These are phyloP conservation scores for Fusarium concolor DNA, from an alignment of 2,329 filamentous ascomycete species.

Conservation along the genomic window DNA sequence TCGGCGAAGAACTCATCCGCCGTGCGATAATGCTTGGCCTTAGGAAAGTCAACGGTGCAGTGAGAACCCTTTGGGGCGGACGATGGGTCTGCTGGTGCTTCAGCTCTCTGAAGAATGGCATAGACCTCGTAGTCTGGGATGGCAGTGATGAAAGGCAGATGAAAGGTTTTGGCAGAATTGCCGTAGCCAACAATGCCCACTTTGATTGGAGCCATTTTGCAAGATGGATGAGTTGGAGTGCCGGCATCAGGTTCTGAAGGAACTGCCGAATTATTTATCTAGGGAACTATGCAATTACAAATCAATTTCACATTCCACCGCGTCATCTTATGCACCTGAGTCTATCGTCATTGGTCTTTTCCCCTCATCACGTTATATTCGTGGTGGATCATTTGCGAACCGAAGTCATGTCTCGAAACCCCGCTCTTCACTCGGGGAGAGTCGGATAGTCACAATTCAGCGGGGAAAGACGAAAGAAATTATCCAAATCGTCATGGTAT, in stretches of 20 bases:
- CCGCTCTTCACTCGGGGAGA: too few relatives aligned
- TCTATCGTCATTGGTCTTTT: too few relatives aligned
- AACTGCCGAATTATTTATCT: too few relatives aligned
- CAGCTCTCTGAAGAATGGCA: slow-evolving; percentile 61
- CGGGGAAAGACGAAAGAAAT: too few relatives aligned
- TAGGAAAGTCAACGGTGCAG: slow-evolving; percentile 61
- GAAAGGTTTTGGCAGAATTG: slow-evolving; percentile 60
- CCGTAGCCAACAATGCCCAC: slow-evolving; percentile 64
- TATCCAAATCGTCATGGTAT: too few relatives aligned
- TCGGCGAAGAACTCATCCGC: slow-evolving; percentile 71
- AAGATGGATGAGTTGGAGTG: background rate
- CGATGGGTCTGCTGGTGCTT: slow-evolving; percentile 49
- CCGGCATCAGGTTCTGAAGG: background rate
- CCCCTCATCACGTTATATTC: too few relatives aligned
- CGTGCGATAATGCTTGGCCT: slow-evolving; percentile 67
- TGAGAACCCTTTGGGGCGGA: slow-evolving; percentile 50
- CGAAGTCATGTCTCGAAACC: too few relatives aligned
- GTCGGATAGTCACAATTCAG: too few relatives aligned
- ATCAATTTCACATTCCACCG: background rate
- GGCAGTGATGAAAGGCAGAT: slow-evolving; percentile 62
- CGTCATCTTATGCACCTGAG: too few relatives aligned
- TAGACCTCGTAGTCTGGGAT: slow-evolving; percentile 59
- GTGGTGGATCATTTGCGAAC: too few relatives aligned
- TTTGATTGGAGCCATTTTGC: slow-evolving; percentile 53
- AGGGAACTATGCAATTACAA: background rate